Evolutionary conservation across 108 stramenopile species (phyloP).

Genomic region (Skeletonema marinoi): DNA sequence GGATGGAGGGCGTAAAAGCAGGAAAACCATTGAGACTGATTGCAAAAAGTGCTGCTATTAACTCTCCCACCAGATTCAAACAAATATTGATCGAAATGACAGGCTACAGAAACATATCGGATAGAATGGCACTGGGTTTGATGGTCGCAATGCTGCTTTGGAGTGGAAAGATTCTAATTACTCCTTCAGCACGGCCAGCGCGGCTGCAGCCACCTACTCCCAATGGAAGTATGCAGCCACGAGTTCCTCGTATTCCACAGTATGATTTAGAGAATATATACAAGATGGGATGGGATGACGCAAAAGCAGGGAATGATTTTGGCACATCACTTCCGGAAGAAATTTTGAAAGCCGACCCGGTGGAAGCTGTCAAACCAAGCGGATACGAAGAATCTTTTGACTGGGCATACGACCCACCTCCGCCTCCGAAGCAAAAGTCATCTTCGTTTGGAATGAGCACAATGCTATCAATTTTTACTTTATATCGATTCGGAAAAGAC

Average conservation of each 20-base stretch:
- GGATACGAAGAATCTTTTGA: slow-evolving; percentile 22
- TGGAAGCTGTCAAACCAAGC: slow-evolving; percentile 2
- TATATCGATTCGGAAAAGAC: slow-evolving; percentile 47
- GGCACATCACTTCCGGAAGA: slow-evolving; percentile 38
- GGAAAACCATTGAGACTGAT: slow-evolving; percentile 34
- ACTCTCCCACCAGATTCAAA: slow-evolving; percentile 40
- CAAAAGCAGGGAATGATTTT: slow-evolving; percentile 38
- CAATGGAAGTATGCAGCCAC: background rate
- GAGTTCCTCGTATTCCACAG: background rate
- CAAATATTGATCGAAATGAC: slow-evolving; percentile 26
- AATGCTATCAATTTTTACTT: slow-evolving; percentile 38
- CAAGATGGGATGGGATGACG: slow-evolving; percentile 55
- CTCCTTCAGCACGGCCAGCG: slow-evolving; percentile 5
- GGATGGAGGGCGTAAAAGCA: slow-evolving; percentile 31
- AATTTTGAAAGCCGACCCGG: slow-evolving; percentile 7
- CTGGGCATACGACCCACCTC: slow-evolving; percentile 31
- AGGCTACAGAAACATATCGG: slow-evolving; percentile 32
- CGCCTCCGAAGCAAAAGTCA: slow-evolving; percentile 16
- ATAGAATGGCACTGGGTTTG: slow-evolving; percentile 30
- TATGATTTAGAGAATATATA: slow-evolving; percentile 47
- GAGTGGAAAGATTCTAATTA: slow-evolving; percentile 28
- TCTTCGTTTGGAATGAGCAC: slow-evolving; percentile 37
- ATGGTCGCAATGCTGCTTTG: slow-evolving; percentile 26
- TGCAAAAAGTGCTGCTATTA: slow-evolving; percentile 8
- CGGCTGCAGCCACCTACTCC: slow-evolving; percentile 13